Evolutionary conservation across 805 yeast species (phyloP), one percentile per base, ranked within the genome.

Genomic region (Clavispora asparagi): DNA sequence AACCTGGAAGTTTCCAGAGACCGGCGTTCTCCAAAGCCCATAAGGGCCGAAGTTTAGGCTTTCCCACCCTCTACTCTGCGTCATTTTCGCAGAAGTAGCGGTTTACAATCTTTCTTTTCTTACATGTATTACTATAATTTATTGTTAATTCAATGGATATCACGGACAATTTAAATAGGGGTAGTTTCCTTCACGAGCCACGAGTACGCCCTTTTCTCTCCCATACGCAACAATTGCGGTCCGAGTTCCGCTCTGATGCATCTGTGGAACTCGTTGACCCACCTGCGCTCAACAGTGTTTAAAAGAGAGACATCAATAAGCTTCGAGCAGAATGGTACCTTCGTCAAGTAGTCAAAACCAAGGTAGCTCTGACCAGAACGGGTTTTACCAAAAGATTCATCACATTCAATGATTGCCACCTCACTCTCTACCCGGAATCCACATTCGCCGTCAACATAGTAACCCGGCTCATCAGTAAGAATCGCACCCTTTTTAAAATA

Each of bases 381-480:
- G 3, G 74, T 65, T 38, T 58, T 62, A 1, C 74, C 73, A 27
- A 68, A 11, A 68, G 77, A 36, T 66, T 68, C 38, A 28, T 55
- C 61, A 43, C 63, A 52, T 53, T 75, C 75, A 16, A 83, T 80
- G 35, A 79, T 73, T 41, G 83, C 73, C 39, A 94, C 63, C 55
- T 90, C 91, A 61, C 89, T 86, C 65, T 94, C 99, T 45, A 94
- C 80, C 54, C 99, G 76, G 50, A 92, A 78, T 10, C 99, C 99
- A 63, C 78, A 90, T 50, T 83, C 81, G n/a, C 91, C 92, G 56
- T 88, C 96, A 52, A 84, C 81, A 64, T 94, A 94, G 63, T 73
- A 92, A 0, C 99, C 99, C 0, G 99, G 99, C 64, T 94, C 99
- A 66, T 91, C 91, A 42, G 95, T 84, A 36, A 89, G 68, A 23